A percentile compares a stretch with the other conserved stretches of the same genome.
Evolutionary conservation across 2,329 filamentous ascomycete genomes (phyloP).

Genomic region (Atkinsonella hypoxylon): DNA sequence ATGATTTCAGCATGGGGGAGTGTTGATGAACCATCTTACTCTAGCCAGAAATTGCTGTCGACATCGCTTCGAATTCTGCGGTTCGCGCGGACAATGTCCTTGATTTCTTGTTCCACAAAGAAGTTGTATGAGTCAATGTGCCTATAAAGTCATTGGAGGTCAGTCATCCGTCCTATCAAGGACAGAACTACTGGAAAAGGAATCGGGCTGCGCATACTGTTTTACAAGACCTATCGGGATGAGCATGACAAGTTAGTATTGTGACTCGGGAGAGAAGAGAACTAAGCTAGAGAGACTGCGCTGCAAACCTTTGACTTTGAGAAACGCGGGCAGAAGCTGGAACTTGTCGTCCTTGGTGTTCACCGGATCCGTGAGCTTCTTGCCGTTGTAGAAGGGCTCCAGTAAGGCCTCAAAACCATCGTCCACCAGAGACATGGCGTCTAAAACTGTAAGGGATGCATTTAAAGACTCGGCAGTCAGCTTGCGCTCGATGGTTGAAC

Average conservation of each 20-base stretch:
- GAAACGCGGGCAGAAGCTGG: slow-evolving; percentile 91
- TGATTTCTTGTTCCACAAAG: slow-evolving; percentile 92
- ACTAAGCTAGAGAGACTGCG: slow-evolving; percentile 11
- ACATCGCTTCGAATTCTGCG: slow-evolving; percentile 82
- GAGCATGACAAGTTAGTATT: neutral
- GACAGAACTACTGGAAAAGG: too few species aligned
- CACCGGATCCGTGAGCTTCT: slow-evolving; percentile 53
- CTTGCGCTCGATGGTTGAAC: neutral
- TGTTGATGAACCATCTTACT: slow-evolving; percentile 30
- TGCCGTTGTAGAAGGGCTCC: slow-evolving; percentile 57
- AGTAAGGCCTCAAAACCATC: slow-evolving; percentile 55
- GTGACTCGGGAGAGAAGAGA: neutral
- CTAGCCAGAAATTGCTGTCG: slow-evolving; percentile 84
- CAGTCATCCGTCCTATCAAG: neutral
- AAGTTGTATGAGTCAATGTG: slow-evolving; percentile 99
- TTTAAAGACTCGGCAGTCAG: slow-evolving; percentile 8
- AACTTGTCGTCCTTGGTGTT: slow-evolving; percentile 75
- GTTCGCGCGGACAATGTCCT: slow-evolving; percentile 91
- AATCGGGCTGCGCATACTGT: slow-evolving; percentile 40
- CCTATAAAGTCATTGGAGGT: slow-evolving; percentile 19
- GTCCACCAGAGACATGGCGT: slow-evolving; percentile 41
- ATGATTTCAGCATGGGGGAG: neutral
- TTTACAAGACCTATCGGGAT: slow-evolving; percentile 58
- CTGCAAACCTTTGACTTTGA: slow-evolving; percentile 73
- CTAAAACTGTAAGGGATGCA: slow-evolving; percentile 13